Conservation (phyloP, 176 grass and related monocot species). For the Cymbopogon citratus region DNA sequence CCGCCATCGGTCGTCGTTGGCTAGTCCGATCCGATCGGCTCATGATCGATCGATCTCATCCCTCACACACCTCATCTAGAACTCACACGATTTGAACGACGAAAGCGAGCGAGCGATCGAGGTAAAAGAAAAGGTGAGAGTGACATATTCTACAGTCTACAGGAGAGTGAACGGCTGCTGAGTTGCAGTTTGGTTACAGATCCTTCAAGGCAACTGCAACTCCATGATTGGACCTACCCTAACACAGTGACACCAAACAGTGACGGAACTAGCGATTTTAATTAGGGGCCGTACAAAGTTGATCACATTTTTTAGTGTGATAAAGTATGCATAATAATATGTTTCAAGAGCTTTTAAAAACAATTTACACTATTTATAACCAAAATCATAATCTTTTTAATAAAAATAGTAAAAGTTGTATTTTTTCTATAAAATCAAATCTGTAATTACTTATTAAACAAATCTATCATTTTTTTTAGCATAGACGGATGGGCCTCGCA, state of each 20-base stretch:
- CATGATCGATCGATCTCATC: no score
- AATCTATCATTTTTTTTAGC: no score
- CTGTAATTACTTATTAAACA: neutral
- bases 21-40: neutral
- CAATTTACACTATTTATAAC: no score
- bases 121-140: neutral
- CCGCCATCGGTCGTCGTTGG: slow-evolving; percentile 15
- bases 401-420: no score
- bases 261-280: no score
- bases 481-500: slow-evolving; percentile 7
- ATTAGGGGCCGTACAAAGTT: no score
- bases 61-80: neutral
- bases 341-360: no score
- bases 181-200: neutral
- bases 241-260: no score
- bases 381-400: no score
- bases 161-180: neutral
- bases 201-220: slow-evolving; percentile 39
- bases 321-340: no score
- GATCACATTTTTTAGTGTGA: neutral
- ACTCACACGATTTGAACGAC: neutral
- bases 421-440: no score
- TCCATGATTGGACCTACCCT: slow-evolving; percentile 4
- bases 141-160: neutral
- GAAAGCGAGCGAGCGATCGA: neutral